Base-by-base conservation (phyloP, 2,329 filamentous ascomycete species). In the Cadophora malorum region DNA sequence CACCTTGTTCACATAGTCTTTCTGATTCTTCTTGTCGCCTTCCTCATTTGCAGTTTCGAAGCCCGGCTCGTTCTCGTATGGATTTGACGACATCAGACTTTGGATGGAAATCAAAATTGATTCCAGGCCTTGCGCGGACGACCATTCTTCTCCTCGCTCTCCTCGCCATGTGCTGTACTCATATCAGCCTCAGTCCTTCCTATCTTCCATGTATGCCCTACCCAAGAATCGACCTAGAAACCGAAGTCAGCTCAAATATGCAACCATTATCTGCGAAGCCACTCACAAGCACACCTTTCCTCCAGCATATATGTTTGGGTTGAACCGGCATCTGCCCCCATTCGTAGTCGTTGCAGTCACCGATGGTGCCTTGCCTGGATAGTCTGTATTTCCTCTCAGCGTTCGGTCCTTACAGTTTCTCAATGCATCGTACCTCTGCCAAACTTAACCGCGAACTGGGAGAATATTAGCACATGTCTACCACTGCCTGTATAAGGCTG, bases 81-180 rank as follows among this genome's bases (percentile, higher is more conserved):
- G 96, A 74, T 97, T 97, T 33, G 88, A 82, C 0, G 94, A 97
- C 91, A 99, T 94, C 55, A 99, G 83, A 78, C 94, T 97, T 80
- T 99, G 96, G 67, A 99, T 97, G 5, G 95, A 98, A 64, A 98
- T 88, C 59, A 99, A 80, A 60, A 98, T 93, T 0, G 95, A 98
- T 79, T 98, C 96, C 0, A 99, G 84, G 7, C 96, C 95, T 79
- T 98, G 96, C 0, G 95, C 96, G 19, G 94, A 94, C 19, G 94
- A 97, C 96, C 96, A 99, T 78, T 97, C 90, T 79, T 98, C 96
- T 65, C 94, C 93, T 19, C 88, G 86, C 76, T 97, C 91, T 33
- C 94, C 94, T 61, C 91, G 87, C 96, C 96, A 99, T 78, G 96
- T 99, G 67, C 94, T 96, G 49, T 58, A 28, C 23, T n/a, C 23